These are phyloP conservation scores for Pseudogymnoascus sp. DNA, from an alignment of 2,329 filamentous ascomycete genomes.

Conservation along the genomic window DNA sequence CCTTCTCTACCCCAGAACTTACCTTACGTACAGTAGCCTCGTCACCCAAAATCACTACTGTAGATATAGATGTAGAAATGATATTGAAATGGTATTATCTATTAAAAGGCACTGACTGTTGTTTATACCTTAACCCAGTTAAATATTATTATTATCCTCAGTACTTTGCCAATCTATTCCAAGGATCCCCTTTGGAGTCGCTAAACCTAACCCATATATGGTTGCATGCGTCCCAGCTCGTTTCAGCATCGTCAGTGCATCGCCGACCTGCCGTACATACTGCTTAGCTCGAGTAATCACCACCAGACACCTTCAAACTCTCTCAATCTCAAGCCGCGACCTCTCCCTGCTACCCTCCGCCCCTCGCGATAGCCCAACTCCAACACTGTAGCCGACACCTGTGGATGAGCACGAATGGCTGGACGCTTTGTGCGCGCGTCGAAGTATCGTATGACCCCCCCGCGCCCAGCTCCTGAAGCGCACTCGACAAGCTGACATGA, in stretches of 20 bases:
- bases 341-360: not conserved
- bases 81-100: not conserved
- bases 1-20: not conserved
- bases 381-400: not conserved
- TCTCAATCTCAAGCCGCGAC: not conserved
- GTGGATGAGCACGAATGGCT: constrained; percentile 43
- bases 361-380: not conserved
- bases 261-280: not conserved
- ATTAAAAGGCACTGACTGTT: not conserved
- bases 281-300: not conserved
- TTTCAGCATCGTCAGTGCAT: not conserved
- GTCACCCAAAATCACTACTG: not conserved
- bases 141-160: not conserved
- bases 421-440: constrained; percentile 67
- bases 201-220: not conserved
- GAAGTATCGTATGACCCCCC: constrained; percentile 56
- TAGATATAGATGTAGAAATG: not conserved
- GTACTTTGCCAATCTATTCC: not conserved
- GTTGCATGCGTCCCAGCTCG: not conserved
- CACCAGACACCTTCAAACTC: not conserved
- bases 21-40: not conserved
- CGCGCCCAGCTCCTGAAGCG: constrained; percentile 17
- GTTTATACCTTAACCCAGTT: not conserved
- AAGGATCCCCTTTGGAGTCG: not conserved
- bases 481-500: not conserved